Percentiles rank a stretch among this genome's conserved stretches.
These are phyloP conservation scores for Calonectria leucothoes DNA, from an alignment of 2,329 filamentous ascomycete genomes.

Conservation along the genomic window DNA sequence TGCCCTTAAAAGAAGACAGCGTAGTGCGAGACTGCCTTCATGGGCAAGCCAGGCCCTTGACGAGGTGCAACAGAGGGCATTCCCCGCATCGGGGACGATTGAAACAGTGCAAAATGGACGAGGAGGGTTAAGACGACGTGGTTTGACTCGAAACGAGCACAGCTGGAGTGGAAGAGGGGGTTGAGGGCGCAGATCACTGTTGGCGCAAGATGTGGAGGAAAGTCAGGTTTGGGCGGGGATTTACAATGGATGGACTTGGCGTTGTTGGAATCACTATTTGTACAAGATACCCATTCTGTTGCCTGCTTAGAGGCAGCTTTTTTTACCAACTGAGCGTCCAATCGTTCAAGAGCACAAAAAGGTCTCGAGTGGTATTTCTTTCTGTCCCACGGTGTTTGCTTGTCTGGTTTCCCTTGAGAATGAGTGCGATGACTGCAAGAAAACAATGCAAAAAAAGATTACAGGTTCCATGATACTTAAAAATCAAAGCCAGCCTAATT, in stretches of 20 bases:
- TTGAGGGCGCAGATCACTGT: background rate
- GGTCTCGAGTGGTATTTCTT: background rate
- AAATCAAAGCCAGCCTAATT: background rate
- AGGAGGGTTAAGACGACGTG: background rate
- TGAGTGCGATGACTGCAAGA: background rate
- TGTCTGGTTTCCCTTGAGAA: background rate
- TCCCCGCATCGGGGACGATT: constrained; percentile 20
- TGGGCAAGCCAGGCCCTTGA: constrained; percentile 48
- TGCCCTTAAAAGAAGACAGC: constrained; percentile 43
- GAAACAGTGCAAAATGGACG: constrained; percentile 8
- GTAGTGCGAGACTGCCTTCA: constrained; percentile 40
- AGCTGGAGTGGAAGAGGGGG: background rate
- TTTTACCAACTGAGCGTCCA: background rate
- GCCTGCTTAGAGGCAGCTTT: background rate
- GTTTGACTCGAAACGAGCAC: background rate
- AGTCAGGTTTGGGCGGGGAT: background rate
- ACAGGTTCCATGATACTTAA: background rate
- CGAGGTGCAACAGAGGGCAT: constrained; percentile 28
- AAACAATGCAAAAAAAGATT: no score
- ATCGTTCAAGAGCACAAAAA: background rate
- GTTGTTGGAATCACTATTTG: constrained; percentile 13
- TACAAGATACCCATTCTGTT: constrained; percentile 19
- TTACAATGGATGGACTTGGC: background rate
- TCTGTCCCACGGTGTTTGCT: no score
- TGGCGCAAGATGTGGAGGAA: background rate